Conservation (phyloP, 805 yeast genomes). For the Metschnikowia corniflorae region DNA sequence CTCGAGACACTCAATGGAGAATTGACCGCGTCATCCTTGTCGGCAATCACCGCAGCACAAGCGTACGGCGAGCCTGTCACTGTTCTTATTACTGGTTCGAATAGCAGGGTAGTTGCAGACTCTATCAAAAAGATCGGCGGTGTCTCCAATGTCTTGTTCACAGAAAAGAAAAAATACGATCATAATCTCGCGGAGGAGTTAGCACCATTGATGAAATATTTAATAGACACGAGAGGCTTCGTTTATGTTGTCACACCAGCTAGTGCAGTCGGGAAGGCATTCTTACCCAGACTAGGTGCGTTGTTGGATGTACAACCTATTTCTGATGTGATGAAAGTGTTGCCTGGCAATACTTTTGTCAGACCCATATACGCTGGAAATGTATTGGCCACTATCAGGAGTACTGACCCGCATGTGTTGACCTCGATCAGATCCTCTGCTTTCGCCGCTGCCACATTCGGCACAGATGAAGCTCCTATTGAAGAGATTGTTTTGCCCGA, state of each 20-base stretch:
- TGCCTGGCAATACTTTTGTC: slow-evolving; percentile 65
- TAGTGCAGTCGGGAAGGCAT: slow-evolving; percentile 82
- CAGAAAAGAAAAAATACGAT: slow-evolving; percentile 56
- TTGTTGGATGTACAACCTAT: slow-evolving; percentile 82
- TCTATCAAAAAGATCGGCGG: slow-evolving; percentile 52
- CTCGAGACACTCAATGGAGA: slow-evolving; percentile 59
- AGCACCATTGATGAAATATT: slow-evolving; percentile 58
- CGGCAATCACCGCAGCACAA: slow-evolving; percentile 74
- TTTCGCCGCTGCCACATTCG: slow-evolving; percentile 47
- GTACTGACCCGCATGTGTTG: slow-evolving; percentile 61
- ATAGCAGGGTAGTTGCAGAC: slow-evolving; percentile 45
- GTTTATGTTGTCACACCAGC: slow-evolving; percentile 78
- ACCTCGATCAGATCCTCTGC: slow-evolving; percentile 85
- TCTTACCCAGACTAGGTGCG: slow-evolving; percentile 86
- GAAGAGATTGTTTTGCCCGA: slow-evolving; percentile 44
- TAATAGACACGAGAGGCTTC: slow-evolving; percentile 44
- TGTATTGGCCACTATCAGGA: slow-evolving; percentile 76
- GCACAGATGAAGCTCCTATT: slow-evolving; percentile 35
- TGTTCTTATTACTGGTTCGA: slow-evolving; percentile 71
- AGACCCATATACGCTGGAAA: slow-evolving; percentile 98
- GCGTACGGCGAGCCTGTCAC: slow-evolving; percentile 73
- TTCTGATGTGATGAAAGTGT: slow-evolving; percentile 72
- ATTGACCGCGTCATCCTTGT: slow-evolving; percentile 64
- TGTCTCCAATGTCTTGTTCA: slow-evolving; percentile 53
- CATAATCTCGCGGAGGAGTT: slow-evolving; percentile 77